Base-by-base conservation (phyloP, 1,284 basidiomycete species). In the Paramarasmius palmivorus region DNA sequence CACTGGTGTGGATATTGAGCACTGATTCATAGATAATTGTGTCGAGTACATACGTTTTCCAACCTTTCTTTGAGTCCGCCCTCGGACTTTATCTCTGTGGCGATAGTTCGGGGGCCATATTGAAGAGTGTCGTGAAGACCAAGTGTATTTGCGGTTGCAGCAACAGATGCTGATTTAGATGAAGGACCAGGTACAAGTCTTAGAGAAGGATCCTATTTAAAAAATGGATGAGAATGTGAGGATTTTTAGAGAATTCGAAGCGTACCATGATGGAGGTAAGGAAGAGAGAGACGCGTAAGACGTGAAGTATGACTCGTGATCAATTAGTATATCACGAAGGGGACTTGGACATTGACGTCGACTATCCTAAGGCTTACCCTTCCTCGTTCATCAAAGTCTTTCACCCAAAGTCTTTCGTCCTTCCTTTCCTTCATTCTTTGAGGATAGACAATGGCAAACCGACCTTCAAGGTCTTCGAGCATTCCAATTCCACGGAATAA, bases 91-190 rank as follows among this genome's bases (percentile, higher is more conserved):
- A 84, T 74, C 63, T 93, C 89, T 29, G 84, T 77, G 0, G 86
- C 86, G 57, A 94, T 77, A 63, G 75, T 90, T 55, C 89, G 81
- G 17, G 84, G 84, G 2, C 92, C 92, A 69, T 92, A 83, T 34
- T 78, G 76, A 49, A 94, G 76, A 4, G 88, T 83, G 66, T 94
- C 90, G 68, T 93, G 92, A 5, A 92, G 73, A 39, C 92, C 92
- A 51, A 88, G 73, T 57, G 76, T 78, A 70, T 86, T 88, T 49
- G 84, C 78, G 2, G 86, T 92, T 65, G 85, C 78, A 54, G 81
- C 73, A 56, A 90, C 68, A 6, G 89, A 83, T 7, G 87, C 86
- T n/a, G 78, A 71, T 68, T 88, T 85, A 45, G 77, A 63, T 35
- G 72, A 66, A 52, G 66, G 63, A 4, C 77, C 68, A 26, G 91